Conservation (phyloP, 2,329 filamentous ascomycete species). For the Pestalotiopsis sp. region DNA sequence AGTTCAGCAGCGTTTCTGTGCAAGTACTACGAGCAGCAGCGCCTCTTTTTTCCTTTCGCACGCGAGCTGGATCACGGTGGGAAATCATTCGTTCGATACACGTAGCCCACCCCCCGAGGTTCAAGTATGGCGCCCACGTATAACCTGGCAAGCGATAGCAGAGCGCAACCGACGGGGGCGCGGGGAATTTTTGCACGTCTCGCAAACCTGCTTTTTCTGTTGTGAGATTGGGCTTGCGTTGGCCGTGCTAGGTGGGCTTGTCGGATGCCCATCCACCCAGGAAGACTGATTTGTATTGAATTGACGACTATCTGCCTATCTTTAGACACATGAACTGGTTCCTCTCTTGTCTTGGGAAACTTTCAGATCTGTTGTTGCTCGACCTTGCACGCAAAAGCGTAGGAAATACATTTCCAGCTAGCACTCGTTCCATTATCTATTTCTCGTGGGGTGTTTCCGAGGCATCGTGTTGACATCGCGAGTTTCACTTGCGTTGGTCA, state of each 20-base stretch:
- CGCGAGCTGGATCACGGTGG: not conserved
- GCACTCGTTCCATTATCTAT: too few relatives aligned
- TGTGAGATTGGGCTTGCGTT: not conserved
- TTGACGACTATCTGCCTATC: not conserved
- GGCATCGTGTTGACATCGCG: not conserved
- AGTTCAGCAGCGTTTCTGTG: not conserved
- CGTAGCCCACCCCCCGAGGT: not conserved
- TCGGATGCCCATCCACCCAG: not conserved
- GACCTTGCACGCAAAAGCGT: too few relatives aligned
- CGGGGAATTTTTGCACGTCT: not conserved
- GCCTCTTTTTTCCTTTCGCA: not conserved
- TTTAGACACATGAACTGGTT: not conserved
- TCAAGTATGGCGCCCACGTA: not conserved
- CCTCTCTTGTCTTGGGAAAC: not conserved
- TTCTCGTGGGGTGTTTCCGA: too few relatives aligned
- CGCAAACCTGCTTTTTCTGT: slow-evolving; percentile 6
- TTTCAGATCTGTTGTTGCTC: too few relatives aligned
- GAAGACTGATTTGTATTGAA: not conserved
- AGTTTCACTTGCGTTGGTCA: not conserved
- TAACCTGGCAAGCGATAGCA: not conserved
- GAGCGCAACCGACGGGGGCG: not conserved
- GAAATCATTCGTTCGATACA: not conserved
- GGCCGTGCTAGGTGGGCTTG: not conserved
- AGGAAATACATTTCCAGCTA: too few relatives aligned
- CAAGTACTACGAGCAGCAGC: not conserved